These are phyloP conservation scores for Paraleonurus japonicus DNA, from an alignment of 257 asterid species.

Conservation along the genomic window DNA sequence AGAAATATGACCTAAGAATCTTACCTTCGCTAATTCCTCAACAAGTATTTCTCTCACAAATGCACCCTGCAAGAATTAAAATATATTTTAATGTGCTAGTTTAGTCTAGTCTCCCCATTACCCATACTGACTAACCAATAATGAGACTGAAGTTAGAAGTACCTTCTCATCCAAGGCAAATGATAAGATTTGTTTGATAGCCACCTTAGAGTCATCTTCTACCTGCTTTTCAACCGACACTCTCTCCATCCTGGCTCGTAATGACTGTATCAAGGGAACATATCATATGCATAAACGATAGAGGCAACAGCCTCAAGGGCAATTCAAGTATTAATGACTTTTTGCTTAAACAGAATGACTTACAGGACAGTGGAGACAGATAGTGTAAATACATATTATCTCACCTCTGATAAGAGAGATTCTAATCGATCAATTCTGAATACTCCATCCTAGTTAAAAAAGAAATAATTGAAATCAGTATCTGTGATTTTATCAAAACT, in stretches of 20 bases:
- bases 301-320: not conserved
- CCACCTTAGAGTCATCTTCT: conserved; percentile 51
- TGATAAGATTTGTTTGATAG: conserved; percentile 62
- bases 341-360: conserved; percentile 14
- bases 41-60: conserved; percentile 80
- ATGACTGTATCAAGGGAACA: conserved; percentile 53
- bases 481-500: conserved; percentile 20
- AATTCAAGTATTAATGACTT: not conserved
- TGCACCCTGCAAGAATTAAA: conserved; percentile 61
- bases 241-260: conserved; percentile 78
- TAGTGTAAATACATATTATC: conserved; percentile 11
- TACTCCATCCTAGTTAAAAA: conserved; percentile 63
- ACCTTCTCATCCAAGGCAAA: conserved; percentile 84
- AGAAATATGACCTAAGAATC: conserved; percentile 3
- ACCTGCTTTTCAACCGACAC: conserved; percentile 44
- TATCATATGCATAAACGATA: conserved; percentile 11
- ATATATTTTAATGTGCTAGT: not conserved
- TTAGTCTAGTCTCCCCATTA: conserved; percentile 1
- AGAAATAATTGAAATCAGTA: conserved; percentile 38
- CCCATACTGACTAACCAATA: conserved; percentile 1
- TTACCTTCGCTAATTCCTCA: conserved; percentile 85
- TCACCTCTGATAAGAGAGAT: conserved; percentile 91
- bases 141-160: conserved; percentile 20
- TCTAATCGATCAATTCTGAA: conserved; percentile 96
- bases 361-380: conserved; percentile 15